Evolutionary conservation across 148 eudicot species (phyloP).

Genomic region (Nyssa sinensis): DNA sequence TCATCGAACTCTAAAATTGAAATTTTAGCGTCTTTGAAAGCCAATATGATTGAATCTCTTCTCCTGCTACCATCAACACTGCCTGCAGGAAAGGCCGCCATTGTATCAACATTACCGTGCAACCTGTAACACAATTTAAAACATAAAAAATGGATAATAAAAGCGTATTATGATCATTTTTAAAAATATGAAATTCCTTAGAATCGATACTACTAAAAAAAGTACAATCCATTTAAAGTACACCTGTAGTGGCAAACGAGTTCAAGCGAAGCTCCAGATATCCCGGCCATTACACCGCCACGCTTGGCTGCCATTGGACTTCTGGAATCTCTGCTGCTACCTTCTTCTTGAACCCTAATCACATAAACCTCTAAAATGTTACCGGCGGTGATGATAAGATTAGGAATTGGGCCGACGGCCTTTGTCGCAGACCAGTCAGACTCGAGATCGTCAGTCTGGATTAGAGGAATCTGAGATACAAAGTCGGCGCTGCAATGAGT

Average conservation of each 20-base stretch:
- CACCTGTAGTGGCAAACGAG: slow-evolving; percentile 83
- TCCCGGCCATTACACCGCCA: slow-evolving; percentile 66
- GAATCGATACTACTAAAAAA: background rate
- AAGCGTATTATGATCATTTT: background rate
- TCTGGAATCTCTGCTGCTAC: slow-evolving; percentile 19
- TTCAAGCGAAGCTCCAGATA: slow-evolving; percentile 81
- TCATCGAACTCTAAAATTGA: slow-evolving; percentile 93
- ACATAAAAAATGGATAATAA: background rate
- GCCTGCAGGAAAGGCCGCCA: slow-evolving; percentile 58
- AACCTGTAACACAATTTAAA: slow-evolving; percentile 48
- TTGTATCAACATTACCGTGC: slow-evolving; percentile 91
- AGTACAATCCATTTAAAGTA: background rate
- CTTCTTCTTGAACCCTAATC: slow-evolving; percentile 57
- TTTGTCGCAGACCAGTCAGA: slow-evolving; percentile 45
- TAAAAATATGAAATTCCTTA: background rate
- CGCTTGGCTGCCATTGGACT: slow-evolving; percentile 43
- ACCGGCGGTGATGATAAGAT: slow-evolving; percentile 68
- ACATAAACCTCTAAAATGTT: slow-evolving; percentile 72
- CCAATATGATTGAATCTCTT: slow-evolving; percentile 84
- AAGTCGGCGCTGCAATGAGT: slow-evolving; percentile 72
- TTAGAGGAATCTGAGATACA: slow-evolving; percentile 37
- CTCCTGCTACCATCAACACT: slow-evolving; percentile 66
- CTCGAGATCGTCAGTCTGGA: slow-evolving; percentile 59
- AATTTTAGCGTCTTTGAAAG: slow-evolving; percentile 81
- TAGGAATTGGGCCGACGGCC: slow-evolving; percentile 66